phyloP scores from a whole-genome alignment of 2,329 filamentous ascomycete genomes.

The Fusarium sp. region DNA sequence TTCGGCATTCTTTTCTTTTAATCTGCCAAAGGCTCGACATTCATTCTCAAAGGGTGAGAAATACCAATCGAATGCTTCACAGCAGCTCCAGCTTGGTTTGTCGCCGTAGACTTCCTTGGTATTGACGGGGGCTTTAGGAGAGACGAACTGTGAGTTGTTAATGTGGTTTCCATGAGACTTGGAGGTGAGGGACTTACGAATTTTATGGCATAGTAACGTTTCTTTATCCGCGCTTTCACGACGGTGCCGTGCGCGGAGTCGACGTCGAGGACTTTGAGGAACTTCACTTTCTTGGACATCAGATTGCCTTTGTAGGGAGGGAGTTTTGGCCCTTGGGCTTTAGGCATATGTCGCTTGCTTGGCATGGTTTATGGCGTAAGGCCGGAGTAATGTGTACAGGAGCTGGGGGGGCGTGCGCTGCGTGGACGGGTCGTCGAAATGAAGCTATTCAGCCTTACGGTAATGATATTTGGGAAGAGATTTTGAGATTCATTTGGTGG shows the following conservation, averaged over 20 bases:
- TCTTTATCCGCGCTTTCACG: neutral
- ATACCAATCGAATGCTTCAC: neutral
- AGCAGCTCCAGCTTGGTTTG: neutral
- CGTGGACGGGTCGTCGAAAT: neutral
- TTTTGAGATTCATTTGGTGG: fast-evolving
- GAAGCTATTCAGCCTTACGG: neutral
- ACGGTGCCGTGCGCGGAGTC: neutral
- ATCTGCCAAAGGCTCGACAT: constrained; percentile 14
- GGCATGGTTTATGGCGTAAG: neutral
- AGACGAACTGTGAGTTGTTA: neutral
- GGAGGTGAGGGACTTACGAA: neutral
- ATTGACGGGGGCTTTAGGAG: fast-evolving
- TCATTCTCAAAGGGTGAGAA: constrained; percentile 20
- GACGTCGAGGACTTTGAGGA: neutral
- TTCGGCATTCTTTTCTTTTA: neutral
- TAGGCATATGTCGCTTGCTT: neutral
- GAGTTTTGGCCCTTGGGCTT: neutral
- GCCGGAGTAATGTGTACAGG: fast-evolving
- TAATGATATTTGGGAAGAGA: fast-evolving
- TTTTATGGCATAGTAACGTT: neutral
- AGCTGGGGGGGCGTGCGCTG: neutral
- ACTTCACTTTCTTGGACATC: neutral
- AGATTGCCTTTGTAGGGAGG: neutral
- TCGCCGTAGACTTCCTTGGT: neutral
- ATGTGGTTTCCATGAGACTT: neutral